Evolutionary conservation across 768 basidiomycete species (phyloP).

Genomic region (Boletus rubescentipes): DNA sequence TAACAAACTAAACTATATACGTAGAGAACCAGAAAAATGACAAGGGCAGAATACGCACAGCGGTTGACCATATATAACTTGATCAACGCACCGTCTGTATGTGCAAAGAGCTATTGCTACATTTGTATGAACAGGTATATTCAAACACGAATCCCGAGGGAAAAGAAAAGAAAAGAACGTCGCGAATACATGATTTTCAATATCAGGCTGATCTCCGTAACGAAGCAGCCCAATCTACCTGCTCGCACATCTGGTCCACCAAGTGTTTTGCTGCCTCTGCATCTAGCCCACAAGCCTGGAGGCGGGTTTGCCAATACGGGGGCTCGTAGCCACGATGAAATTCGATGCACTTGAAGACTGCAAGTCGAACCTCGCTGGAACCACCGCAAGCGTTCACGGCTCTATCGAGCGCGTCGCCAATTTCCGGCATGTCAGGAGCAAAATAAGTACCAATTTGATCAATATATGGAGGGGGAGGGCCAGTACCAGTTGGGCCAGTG

Average conservation of each 20-base stretch:
- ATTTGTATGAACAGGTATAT: not conserved
- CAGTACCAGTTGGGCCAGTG: slow-evolving; percentile 2
- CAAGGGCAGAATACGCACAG: not conserved
- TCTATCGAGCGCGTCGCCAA: slow-evolving; percentile 24
- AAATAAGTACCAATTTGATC: slow-evolving; percentile 4
- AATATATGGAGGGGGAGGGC: slow-evolving; percentile 20
- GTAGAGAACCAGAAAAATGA: not conserved
- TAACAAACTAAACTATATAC: not conserved
- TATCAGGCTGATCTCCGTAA: slow-evolving; percentile 2
- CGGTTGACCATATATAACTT: not conserved
- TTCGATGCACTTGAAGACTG: slow-evolving; percentile 25
- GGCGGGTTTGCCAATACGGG: slow-evolving; percentile 26
- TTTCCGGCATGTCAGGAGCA: slow-evolving; percentile 4
- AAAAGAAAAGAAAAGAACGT: not conserved
- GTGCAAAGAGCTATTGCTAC: slow-evolving; percentile 3
- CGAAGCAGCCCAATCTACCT: slow-evolving; percentile 19
- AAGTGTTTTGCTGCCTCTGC: slow-evolving; percentile 14
- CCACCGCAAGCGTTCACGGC: slow-evolving; percentile 17
- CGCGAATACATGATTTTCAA: not conserved
- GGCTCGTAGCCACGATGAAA: slow-evolving; percentile 27
- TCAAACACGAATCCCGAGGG: not conserved
- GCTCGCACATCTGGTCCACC: slow-evolving; percentile 28
- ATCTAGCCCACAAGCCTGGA: slow-evolving; percentile 23
- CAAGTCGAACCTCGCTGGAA: slow-evolving; percentile 18
- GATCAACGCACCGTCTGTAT: not conserved